Evolutionary conservation across 305 asterid species (phyloP).

Genomic region (Lippia alba): DNA sequence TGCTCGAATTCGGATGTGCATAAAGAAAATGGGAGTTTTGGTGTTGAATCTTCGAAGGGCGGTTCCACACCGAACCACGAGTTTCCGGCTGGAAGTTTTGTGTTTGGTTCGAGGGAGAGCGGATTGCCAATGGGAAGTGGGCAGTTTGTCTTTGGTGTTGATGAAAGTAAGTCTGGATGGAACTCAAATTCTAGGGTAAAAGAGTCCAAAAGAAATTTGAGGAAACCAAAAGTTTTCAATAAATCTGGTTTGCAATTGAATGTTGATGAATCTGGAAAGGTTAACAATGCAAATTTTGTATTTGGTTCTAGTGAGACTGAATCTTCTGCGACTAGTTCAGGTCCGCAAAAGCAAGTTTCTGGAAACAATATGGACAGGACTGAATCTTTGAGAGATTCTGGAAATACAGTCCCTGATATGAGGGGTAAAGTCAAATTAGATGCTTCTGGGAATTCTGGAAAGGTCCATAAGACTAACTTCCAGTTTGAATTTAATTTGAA

Average conservation of each 20-base stretch:
- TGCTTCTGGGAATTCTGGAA: slow-evolving; percentile 41
- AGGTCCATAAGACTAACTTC: slow-evolving; percentile 35
- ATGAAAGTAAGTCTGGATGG: slow-evolving; percentile 7
- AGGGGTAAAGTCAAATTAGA: slow-evolving; percentile 41
- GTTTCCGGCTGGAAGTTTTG: slow-evolving; percentile 30
- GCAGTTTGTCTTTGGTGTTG: slow-evolving; percentile 36
- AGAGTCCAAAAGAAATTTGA: slow-evolving; percentile 29
- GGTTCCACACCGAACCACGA: slow-evolving; percentile 27
- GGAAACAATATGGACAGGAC: slow-evolving; percentile 23
- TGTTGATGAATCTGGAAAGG: slow-evolving; percentile 32
- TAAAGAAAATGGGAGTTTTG: slow-evolving; percentile 32
- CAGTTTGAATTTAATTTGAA: slow-evolving; percentile 28
- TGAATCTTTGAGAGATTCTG: slow-evolving; percentile 38
- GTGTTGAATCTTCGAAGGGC: slow-evolving; percentile 33
- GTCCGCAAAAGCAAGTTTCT: slow-evolving; percentile 20
- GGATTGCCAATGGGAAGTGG: slow-evolving; percentile 13
- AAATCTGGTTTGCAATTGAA: slow-evolving; percentile 31
- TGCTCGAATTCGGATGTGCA: slow-evolving; percentile 32
- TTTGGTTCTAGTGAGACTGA: slow-evolving; percentile 39
- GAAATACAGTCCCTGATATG: slow-evolving; percentile 38
- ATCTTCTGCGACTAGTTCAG: slow-evolving; percentile 9
- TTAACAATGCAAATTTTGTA: slow-evolving; percentile 31
- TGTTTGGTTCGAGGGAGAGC: slow-evolving; percentile 34
- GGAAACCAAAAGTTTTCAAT: slow-evolving; percentile 29
- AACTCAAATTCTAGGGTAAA: slow-evolving; percentile 28